Conservation (phyloP, 352 stramenopile genomes). For the Thalassiosira tumida region DNA sequence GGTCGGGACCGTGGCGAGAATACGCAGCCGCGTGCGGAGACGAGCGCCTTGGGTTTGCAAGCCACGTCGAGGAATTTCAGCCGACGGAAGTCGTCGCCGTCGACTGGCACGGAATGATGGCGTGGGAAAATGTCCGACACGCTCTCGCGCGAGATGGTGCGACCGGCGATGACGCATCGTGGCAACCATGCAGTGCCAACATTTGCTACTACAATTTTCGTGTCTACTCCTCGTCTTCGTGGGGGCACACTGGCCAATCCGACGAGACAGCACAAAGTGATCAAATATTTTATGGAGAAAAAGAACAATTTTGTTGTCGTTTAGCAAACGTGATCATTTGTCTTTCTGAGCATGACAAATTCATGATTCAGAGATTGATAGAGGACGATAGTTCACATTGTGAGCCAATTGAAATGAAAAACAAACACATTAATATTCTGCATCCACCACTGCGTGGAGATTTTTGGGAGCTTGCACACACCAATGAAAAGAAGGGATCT, state of each 20-base stretch:
- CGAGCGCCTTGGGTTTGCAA: not conserved
- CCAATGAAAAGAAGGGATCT: too few relatives aligned
- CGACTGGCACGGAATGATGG: slow-evolving; percentile 75
- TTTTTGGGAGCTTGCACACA: too few relatives aligned
- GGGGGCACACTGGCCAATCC: too few relatives aligned
- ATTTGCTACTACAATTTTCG: slow-evolving; percentile 83
- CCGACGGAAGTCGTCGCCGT: slow-evolving; percentile 60
- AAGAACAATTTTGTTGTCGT: too few relatives aligned
- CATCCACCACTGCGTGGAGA: too few relatives aligned
- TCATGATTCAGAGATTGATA: too few relatives aligned
- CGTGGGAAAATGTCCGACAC: slow-evolving; percentile 39
- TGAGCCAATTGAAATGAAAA: too few relatives aligned
- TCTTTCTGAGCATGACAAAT: too few relatives aligned
- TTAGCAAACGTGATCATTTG: too few relatives aligned
- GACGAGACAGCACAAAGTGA: slow-evolving; percentile 20
- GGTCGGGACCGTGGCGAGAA: slow-evolving; percentile 60
- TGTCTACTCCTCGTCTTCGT: slow-evolving; percentile 72
- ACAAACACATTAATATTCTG: too few relatives aligned
- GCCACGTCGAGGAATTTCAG: slow-evolving; percentile 24
- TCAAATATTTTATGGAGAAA: slow-evolving; percentile 74
- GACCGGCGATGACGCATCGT: not conserved
- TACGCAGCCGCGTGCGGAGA: slow-evolving; percentile 6
- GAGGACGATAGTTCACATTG: too few relatives aligned
- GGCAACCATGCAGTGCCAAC: not conserved
- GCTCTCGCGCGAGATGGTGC: not conserved